Conservation (phyloP, 345 rosid genomes). For the Sapria himalayana region DNA sequence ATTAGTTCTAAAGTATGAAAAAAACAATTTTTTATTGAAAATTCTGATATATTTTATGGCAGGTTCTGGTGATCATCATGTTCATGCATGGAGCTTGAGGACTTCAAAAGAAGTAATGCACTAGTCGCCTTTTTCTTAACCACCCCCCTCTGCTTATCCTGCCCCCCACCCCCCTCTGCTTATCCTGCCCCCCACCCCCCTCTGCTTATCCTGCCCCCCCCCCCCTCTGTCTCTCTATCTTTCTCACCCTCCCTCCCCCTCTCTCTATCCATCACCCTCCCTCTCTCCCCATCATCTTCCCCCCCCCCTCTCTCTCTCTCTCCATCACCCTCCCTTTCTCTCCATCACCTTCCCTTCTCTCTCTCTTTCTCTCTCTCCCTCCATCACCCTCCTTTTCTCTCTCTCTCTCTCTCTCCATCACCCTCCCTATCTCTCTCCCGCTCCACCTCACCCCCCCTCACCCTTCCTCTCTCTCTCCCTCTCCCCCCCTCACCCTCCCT, state of each 20-base stretch:
- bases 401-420: neutral
- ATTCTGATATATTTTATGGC: constrained; percentile 8
- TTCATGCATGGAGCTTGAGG: constrained; percentile 80
- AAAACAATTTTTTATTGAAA: neutral
- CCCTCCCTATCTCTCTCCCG: neutral
- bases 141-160: constrained; percentile 7
- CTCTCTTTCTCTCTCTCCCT: too few relatives aligned
- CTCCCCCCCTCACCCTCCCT: too few relatives aligned
- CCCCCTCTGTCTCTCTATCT: neutral
- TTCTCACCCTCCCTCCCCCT: neutral
- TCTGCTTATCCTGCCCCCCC: neutral
- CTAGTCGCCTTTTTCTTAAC: too few relatives aligned
- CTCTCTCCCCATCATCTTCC: neutral
- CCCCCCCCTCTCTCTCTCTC: too few relatives aligned
- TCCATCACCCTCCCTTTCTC: too few relatives aligned
- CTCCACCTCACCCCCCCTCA: too few relatives aligned
- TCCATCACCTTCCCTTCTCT: too few relatives aligned
- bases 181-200: neutral
- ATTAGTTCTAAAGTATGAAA: neutral
- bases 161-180: neutral
- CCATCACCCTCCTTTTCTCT: neutral
- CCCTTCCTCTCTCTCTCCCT: too few relatives aligned
- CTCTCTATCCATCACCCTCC: neutral
- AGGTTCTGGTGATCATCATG: constrained; percentile 88
- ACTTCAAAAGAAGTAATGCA: constrained; percentile 87